phyloP scores from a whole-genome alignment of 257 asterid genomes.

The Jacaranda mimosifolia region DNA sequence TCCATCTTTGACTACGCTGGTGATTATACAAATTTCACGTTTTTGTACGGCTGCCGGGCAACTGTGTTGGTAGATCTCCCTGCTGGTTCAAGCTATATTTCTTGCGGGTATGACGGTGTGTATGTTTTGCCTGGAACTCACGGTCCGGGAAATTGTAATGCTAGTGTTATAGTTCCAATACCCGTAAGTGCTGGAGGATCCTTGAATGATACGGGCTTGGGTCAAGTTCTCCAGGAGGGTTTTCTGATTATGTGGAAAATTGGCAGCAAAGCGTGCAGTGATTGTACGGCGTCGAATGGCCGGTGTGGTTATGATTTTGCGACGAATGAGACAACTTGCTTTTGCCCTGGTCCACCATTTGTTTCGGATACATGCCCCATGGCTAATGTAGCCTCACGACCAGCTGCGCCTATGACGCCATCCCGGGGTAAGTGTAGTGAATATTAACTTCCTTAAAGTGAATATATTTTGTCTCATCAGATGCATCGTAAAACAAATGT shows the following conservation, averaged over 20 bases:
- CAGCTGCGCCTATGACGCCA: conserved; percentile 6
- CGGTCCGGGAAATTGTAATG: conserved; percentile 52
- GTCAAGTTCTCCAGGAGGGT: conserved; percentile 49
- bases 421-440: conserved; percentile 23
- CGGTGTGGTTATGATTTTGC: conserved; percentile 58
- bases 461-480: neutral
- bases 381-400: conserved; percentile 5
- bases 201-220: conserved; percentile 36
- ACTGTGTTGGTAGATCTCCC: neutral
- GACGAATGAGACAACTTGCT: conserved; percentile 51
- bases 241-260: conserved; percentile 63
- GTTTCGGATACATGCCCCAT: conserved; percentile 42
- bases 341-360: conserved; percentile 58
- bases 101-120: conserved; percentile 41
- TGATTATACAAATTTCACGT: conserved; percentile 41
- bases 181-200: conserved; percentile 8
- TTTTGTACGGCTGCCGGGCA: conserved; percentile 50
- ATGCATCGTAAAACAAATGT: no score
- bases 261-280: conserved; percentile 47
- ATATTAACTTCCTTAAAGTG: neutral
- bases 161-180: conserved; percentile 62
- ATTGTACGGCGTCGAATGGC: conserved; percentile 57
- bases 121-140: conserved; percentile 48
- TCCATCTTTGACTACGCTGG: conserved; percentile 54
- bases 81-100: neutral